Evolutionary conservation across 805 yeast genomes (phyloP).

Genomic region (Teunomyces lycoperdinae): DNA sequence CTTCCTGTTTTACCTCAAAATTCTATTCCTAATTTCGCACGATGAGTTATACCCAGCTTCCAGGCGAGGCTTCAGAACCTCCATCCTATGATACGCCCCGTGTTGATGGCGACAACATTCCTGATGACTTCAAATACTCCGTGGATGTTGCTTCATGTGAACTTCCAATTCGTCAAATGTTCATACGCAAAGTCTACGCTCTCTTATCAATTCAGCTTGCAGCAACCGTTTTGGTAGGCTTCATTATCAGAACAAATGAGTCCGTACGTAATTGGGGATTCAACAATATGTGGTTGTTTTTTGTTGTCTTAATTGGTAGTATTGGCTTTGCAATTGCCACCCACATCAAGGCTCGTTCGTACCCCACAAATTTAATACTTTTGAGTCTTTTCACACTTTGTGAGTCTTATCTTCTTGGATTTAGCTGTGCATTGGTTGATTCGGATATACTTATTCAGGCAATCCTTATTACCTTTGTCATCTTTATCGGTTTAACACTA

Average conservation of each 20-base stretch:
- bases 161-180: conserved; percentile 68
- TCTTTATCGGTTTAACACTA: conserved; percentile 72
- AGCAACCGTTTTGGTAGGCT: conserved; percentile 58
- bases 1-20: too few relatives aligned
- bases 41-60: conserved; percentile 5
- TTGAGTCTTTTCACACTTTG: conserved; percentile 67
- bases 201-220: conserved; percentile 64
- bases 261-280: conserved; percentile 53
- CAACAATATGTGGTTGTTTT: conserved; percentile 55
- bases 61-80: conserved; percentile 12
- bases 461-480: conserved; percentile 59
- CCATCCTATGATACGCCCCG: conserved; percentile 25
- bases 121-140: conserved; percentile 81
- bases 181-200: conserved; percentile 76
- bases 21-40: not conserved
- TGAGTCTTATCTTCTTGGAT: conserved; percentile 73
- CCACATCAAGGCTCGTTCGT: conserved; percentile 57
- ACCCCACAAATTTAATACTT: conserved; percentile 63
- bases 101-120: conserved; percentile 37
- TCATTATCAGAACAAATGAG: conserved; percentile 44
- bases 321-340: conserved; percentile 66
- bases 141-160: conserved; percentile 77
- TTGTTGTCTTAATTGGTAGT: conserved; percentile 56
- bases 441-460: conserved; percentile 69
- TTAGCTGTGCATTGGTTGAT: conserved; percentile 61